Conservation (phyloP, 768 basidiomycete species). For the Boletellus emodensis region DNA sequence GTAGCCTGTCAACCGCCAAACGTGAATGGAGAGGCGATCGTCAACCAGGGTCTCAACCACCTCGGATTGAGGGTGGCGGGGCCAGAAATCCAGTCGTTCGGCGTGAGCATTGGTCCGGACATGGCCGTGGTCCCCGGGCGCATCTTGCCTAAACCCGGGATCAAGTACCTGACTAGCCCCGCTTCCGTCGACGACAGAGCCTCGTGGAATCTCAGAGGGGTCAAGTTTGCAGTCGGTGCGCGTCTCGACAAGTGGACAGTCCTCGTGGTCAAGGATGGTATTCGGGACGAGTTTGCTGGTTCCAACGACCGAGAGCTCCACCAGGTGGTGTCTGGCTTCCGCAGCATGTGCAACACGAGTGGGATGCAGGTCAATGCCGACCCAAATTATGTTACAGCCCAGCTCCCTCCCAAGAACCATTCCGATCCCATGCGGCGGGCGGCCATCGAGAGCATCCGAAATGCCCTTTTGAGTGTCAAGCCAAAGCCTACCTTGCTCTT, state of each 20-base stretch:
- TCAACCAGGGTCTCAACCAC: slow-evolving; percentile 37
- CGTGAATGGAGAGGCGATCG: slow-evolving; percentile 44
- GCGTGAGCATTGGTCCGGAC: slow-evolving; percentile 41
- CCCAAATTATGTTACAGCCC: slow-evolving; percentile 33
- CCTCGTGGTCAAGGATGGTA: slow-evolving; percentile 59
- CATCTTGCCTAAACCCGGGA: slow-evolving; percentile 41
- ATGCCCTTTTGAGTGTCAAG: slow-evolving; percentile 33
- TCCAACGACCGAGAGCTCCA: slow-evolving; percentile 51
- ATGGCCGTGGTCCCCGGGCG: slow-evolving; percentile 57
- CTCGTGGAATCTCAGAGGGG: slow-evolving; percentile 51
- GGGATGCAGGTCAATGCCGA: slow-evolving; percentile 53
- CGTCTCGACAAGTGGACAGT: slow-evolving; percentile 62
- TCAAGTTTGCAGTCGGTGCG: slow-evolving; percentile 58
- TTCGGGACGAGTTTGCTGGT: slow-evolving; percentile 56
- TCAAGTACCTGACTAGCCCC: slow-evolving; percentile 36
- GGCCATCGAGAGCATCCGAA: slow-evolving; percentile 47
- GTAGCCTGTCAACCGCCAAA: slow-evolving; percentile 48
- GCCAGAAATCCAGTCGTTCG: slow-evolving; percentile 40
- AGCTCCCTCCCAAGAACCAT: slow-evolving; percentile 48
- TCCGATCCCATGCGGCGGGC: slow-evolving; percentile 50
- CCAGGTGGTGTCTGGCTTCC: slow-evolving; percentile 48
- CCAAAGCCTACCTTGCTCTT: slow-evolving; percentile 43
- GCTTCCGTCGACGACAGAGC: slow-evolving; percentile 41
- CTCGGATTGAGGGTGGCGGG: slow-evolving; percentile 38
- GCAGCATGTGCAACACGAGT: slow-evolving; percentile 54